These are phyloP conservation scores for Dentipellis fragilis DNA, from an alignment of 768 basidiomycete species.

Conservation along the genomic window DNA sequence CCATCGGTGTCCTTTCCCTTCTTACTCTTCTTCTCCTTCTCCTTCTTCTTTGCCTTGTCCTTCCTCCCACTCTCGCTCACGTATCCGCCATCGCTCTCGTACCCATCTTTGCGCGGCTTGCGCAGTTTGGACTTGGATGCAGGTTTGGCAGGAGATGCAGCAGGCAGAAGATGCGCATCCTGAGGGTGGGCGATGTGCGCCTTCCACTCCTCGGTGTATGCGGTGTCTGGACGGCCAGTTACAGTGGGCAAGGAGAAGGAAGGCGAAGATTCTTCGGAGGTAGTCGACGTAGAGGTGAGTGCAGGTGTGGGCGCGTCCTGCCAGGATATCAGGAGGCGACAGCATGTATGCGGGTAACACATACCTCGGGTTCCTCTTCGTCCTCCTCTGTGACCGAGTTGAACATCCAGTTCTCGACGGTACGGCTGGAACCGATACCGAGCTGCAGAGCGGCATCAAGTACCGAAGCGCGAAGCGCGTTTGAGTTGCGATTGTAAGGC, in stretches of 20 bases:
- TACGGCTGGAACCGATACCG: constrained; percentile 47
- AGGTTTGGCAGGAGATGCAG: constrained; percentile 3
- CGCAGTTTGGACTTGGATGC: constrained; percentile 11
- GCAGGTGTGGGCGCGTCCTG: constrained; percentile 21
- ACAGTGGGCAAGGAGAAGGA: constrained; percentile 19
- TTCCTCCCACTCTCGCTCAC: constrained; percentile 18
- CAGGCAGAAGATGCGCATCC: constrained; percentile 19
- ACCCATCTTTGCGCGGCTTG: constrained; percentile 40
- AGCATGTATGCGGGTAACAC: background rate
- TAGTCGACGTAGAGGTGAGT: constrained; percentile 30
- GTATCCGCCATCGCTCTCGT: constrained; percentile 31
- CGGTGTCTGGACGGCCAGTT: background rate
- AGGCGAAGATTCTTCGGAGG: constrained; percentile 25
- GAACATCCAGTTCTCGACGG: constrained; percentile 67
- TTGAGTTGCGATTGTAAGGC: constrained; percentile 35
- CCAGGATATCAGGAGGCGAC: constrained; percentile 6
- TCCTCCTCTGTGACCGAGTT: constrained; percentile 49
- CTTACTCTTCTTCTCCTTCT: constrained; percentile 13
- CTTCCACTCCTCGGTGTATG: background rate
- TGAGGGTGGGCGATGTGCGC: constrained; percentile 10
- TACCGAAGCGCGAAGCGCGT: constrained; percentile 58
- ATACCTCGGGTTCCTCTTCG: constrained; percentile 21
- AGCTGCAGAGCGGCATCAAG: constrained; percentile 64
- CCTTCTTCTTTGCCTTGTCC: constrained; percentile 17
- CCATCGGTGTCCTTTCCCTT: constrained; percentile 9